A percentile compares a stretch with the other conserved stretches of the same genome.
phyloP scores from a whole-genome alignment of 2,329 filamentous ascomycete genomes.

The Aspergillus caelatus region DNA sequence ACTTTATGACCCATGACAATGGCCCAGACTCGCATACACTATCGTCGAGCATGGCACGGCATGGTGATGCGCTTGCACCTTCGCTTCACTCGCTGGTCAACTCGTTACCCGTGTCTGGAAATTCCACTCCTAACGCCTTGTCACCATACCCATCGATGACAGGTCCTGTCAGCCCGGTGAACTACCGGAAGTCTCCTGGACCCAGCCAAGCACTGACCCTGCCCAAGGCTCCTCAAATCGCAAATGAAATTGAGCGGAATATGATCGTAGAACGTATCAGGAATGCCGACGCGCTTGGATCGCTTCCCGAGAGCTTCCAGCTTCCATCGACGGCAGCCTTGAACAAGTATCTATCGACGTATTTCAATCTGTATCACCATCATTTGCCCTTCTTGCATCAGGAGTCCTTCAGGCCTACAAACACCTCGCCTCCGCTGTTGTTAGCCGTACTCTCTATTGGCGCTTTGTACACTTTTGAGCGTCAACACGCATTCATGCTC shows the following conservation, averaged over 20 bases:
- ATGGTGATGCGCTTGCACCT: constrained; percentile 64
- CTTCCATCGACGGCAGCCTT: constrained; percentile 77
- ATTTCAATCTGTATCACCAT: constrained; percentile 96
- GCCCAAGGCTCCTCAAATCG: constrained; percentile 76
- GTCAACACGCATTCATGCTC: constrained; percentile 94
- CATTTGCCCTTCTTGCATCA: constrained; percentile 95
- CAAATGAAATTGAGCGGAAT: constrained; percentile 81
- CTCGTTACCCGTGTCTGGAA: constrained; percentile 68
- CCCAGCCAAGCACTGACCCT: constrained; percentile 66
- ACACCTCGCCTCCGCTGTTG: constrained; percentile 78
- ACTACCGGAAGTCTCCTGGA: constrained; percentile 71
- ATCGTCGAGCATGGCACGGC: constrained; percentile 69
- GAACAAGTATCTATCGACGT: constrained; percentile 91
- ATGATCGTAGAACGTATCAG: constrained; percentile 85
- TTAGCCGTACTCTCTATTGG: constrained; percentile 93
- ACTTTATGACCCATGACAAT: constrained; percentile 67
- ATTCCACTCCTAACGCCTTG: constrained; percentile 71
- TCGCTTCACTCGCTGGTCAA: constrained; percentile 73
- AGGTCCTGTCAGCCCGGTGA: constrained; percentile 68
- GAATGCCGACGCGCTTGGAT: constrained; percentile 75
- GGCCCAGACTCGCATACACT: constrained; percentile 62
- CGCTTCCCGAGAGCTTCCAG: constrained; percentile 85
- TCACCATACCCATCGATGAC: constrained; percentile 73
- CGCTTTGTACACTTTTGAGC: constrained; percentile 93
- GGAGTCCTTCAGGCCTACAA: constrained; percentile 80